Evolutionary conservation across 768 basidiomycete species (phyloP), one percentile per base, ranked within the genome.

Genomic region (Suillus lakei): DNA sequence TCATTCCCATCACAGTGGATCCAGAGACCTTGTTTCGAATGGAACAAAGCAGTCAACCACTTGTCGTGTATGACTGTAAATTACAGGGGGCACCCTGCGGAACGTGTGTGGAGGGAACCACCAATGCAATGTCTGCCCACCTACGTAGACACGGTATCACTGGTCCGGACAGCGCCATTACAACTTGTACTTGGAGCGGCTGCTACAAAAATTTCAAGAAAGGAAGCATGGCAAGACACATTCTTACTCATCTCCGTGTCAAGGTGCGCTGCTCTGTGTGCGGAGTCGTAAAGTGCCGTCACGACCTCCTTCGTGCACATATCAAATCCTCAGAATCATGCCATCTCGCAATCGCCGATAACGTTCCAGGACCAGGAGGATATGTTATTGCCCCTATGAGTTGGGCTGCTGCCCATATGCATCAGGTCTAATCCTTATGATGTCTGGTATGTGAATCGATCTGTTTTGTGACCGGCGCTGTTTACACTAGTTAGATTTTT

Each of bases 201-300:
- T 64, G 65, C 46, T 7, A 6, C 10, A 44, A 60, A 15, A 58
- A 26, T 2, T 23, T 55, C 28, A 64, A 46, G n/a, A 34, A 7
- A 1, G 56, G 38, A 18, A 60, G 62, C 39, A 60, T 66, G 28
- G 9, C 62, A 13, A 55, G 62, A 13, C 65, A 66, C 16, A 26
- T 66, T 6, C 58, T 64, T 39, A 46, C 65, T 32, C 65, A 66
- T 32, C 38, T 66, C 4, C 18, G 38, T n/a, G 56, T 60, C 9
- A 60, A 34, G 16, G 50, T 43, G 8, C 28, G 23, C 10, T 64
- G 66, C 48, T 60, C 66, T 1, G 13, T 23, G 8, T 56, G 55
- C 34, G 15, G 55, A 38, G n/a, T 56, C 7, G 34, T 56, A 4
- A 56, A 26, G n/a, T 38, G 36, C 4, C 23, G 55, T 26, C 8